These are phyloP conservation scores for Fusarium buxicola DNA, from an alignment of 2,329 filamentous ascomycete genomes.

Conservation along the genomic window DNA sequence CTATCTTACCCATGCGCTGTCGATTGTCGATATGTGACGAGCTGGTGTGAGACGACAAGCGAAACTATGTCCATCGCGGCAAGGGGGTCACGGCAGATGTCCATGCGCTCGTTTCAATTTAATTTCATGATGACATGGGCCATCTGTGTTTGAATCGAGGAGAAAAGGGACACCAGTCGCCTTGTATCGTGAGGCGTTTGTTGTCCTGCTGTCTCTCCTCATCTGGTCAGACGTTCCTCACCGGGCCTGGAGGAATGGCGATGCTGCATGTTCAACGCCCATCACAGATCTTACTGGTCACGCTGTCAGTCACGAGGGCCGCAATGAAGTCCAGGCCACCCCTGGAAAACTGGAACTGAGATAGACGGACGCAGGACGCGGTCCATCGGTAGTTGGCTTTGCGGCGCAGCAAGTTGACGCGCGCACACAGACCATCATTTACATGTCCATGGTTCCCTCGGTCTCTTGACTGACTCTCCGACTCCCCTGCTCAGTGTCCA, in stretches of 20 bases:
- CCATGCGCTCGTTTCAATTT: conserved; percentile 11
- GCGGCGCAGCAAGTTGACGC: too few relatives aligned
- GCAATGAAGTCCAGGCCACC: conserved; percentile 14
- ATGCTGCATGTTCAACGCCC: too few relatives aligned
- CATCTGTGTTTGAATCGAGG: background rate
- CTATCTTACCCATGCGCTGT: background rate
- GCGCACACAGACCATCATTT: too few relatives aligned
- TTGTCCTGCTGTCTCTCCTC: background rate
- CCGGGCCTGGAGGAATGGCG: background rate
- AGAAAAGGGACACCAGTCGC: background rate
- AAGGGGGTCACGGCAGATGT: conserved; percentile 14
- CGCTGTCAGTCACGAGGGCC: conserved; percentile 13
- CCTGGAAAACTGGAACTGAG: conserved; percentile 4
- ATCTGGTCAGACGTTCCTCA: background rate
- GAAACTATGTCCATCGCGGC: conserved; percentile 2
- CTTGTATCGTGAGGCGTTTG: background rate
- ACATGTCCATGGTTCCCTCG: too few relatives aligned
- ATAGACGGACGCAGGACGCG: conserved; percentile 11
- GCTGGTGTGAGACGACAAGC: background rate
- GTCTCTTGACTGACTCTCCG: too few relatives aligned
- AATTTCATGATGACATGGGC: conserved; percentile 2
- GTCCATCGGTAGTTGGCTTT: conserved; percentile 18
- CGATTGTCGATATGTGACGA: conserved; percentile 27
- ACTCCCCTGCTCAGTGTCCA: background rate
- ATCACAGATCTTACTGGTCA: too few relatives aligned